Conservation (phyloP, 164 flowering plant genomes). For the Stephania japonica region DNA sequence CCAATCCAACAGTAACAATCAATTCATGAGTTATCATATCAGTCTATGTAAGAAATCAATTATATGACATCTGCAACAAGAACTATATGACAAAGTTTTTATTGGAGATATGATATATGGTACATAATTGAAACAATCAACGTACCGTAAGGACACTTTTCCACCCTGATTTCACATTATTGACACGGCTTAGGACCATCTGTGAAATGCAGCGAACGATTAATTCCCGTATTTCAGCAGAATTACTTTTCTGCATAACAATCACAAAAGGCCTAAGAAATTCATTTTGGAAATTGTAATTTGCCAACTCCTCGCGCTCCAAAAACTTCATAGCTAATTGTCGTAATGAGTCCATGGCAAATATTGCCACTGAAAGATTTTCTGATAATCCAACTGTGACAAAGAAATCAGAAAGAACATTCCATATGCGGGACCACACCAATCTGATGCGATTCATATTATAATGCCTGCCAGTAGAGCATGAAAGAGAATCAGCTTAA, state of each 20-base stretch:
- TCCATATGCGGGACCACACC: constrained; percentile 99
- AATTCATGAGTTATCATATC: not conserved
- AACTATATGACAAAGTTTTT: not conserved
- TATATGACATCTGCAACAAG: not conserved
- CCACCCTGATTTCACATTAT: constrained; percentile 99
- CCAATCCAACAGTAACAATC: not conserved
- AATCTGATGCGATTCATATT: constrained; percentile 98
- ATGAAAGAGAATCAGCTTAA: constrained; percentile 7
- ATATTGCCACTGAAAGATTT: constrained; percentile 94
- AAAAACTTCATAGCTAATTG: constrained; percentile 97
- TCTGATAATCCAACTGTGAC: constrained; percentile 93
- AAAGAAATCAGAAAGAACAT: constrained; percentile 92
- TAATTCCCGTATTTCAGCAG: constrained; percentile 87
- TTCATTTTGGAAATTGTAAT: constrained; percentile 97
- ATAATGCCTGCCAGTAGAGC: constrained; percentile 72
- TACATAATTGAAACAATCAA: constrained; percentile 7
- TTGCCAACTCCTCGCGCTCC: constrained; percentile 96
- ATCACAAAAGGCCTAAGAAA: constrained; percentile 93
- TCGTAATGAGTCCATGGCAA: constrained; percentile 95
- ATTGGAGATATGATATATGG: constrained; percentile 1
- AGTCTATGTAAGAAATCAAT: not conserved
- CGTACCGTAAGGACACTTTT: constrained; percentile 96
- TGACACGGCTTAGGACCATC: constrained; percentile 98
- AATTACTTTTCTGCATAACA: constrained; percentile 92
- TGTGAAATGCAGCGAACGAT: constrained; percentile 97